Evolutionary conservation across 805 yeast species (phyloP).

Genomic region (Maudiozyma barnettii): DNA sequence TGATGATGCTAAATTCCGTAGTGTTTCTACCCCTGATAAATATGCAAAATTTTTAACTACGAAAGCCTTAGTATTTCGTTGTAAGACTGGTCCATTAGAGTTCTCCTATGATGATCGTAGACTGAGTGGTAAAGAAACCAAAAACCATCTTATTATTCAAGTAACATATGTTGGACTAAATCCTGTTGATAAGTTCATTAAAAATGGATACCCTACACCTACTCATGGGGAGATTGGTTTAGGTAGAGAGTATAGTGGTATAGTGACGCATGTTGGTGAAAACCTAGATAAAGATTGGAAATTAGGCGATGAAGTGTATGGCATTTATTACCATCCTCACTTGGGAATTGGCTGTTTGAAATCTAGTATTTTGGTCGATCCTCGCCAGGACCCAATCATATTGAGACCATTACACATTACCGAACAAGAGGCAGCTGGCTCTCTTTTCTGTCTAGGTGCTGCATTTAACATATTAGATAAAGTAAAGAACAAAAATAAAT

Average conservation of each 20-base stretch:
- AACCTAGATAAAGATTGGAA: constrained; percentile 31
- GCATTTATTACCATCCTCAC: constrained; percentile 43
- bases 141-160: constrained; percentile 45
- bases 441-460: constrained; percentile 54
- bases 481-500: constrained; percentile 16
- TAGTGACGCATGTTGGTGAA: constrained; percentile 45
- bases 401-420: constrained; percentile 40
- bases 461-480: constrained; percentile 41
- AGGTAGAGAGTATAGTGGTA: constrained; percentile 65
- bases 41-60: constrained; percentile 44
- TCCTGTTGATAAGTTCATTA: constrained; percentile 55
- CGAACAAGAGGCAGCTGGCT: constrained; percentile 50
- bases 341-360: constrained; percentile 49
- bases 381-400: constrained; percentile 39
- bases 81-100: constrained; percentile 30
- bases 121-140: constrained; percentile 35
- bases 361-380: constrained; percentile 46
- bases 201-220: constrained; percentile 44
- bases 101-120: constrained; percentile 47
- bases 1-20: constrained; percentile 19
- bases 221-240: constrained; percentile 50
- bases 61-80: constrained; percentile 36
- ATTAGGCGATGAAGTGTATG: constrained; percentile 60
- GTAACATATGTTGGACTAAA: constrained; percentile 52
- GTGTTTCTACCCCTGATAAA: constrained; percentile 40